Conservation (phyloP, 2,329 filamentous ascomycete species). For the Colletotrichum chlorophyti region DNA sequence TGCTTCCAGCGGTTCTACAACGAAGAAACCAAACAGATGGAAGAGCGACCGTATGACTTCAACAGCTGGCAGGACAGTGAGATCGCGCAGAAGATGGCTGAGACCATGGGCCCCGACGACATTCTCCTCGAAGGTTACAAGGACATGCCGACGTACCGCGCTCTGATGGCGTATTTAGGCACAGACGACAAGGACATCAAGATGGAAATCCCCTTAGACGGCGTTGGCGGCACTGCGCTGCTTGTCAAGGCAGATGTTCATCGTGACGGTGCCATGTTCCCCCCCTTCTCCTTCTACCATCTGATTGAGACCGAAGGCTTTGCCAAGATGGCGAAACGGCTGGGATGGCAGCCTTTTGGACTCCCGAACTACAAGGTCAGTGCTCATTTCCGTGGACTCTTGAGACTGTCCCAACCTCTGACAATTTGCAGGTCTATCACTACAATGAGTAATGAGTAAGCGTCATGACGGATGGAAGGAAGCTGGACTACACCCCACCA, state of each 20-base stretch:
- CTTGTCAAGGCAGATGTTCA: slow-evolving; percentile 97
- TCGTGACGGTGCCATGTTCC: slow-evolving; percentile 98
- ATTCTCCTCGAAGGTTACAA: slow-evolving; percentile 92
- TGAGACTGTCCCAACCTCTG: not conserved
- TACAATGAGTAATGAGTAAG: slow-evolving; percentile 75
- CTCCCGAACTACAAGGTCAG: slow-evolving; percentile 95
- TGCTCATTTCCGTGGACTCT: slow-evolving; percentile 23
- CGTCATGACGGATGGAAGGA: not conserved
- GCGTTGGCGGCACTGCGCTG: slow-evolving; percentile 90
- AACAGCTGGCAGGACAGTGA: slow-evolving; percentile 97
- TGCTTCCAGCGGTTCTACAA: slow-evolving; percentile 91
- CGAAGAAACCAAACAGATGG: slow-evolving; percentile 69
- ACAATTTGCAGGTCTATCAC: slow-evolving; percentile 74
- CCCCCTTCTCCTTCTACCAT: slow-evolving; percentile 94
- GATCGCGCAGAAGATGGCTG: slow-evolving; percentile 75
- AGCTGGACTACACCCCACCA: not conserved
- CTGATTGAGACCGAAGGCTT: slow-evolving; percentile 98
- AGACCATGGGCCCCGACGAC: slow-evolving; percentile 87
- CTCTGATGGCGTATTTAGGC: slow-evolving; percentile 86
- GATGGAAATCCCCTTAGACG: slow-evolving; percentile 79
- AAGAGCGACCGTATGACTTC: slow-evolving; percentile 90
- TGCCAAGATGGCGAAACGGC: slow-evolving; percentile 90
- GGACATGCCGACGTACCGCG: slow-evolving; percentile 90
- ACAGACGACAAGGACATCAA: slow-evolving; percentile 62
- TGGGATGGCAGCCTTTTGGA: slow-evolving; percentile 88